Evolutionary conservation across 176 grass and related monocot genomes (phyloP).

Genomic region (Rhynchospora pubera): DNA sequence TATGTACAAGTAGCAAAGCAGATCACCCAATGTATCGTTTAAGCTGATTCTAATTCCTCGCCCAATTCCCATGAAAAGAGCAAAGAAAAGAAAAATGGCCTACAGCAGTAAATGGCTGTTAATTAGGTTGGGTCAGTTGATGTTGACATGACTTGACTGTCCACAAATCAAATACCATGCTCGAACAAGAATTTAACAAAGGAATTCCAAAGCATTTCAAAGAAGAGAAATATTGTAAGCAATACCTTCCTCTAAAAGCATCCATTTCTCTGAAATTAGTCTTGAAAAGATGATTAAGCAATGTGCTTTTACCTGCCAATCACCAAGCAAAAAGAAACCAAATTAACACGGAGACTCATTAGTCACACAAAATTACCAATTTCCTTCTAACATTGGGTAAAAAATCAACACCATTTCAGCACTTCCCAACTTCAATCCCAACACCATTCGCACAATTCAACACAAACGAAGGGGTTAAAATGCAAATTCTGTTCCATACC

Average conservation of each 20-base stretch:
- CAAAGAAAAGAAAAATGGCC: conserved; percentile 9
- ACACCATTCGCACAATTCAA: not conserved
- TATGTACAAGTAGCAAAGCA: conserved; percentile 4
- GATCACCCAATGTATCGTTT: not conserved
- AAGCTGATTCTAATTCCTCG: too few species aligned
- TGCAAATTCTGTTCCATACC: conserved; percentile 28
- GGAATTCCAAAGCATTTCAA: not conserved
- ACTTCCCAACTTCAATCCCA: not conserved
- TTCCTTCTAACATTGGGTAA: not conserved
- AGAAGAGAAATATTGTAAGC: not conserved
- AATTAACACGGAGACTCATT: not conserved
- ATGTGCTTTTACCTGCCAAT: conserved; percentile 72
- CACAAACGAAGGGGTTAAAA: not conserved
- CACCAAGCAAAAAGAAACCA: not conserved
- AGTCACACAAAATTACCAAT: not conserved
- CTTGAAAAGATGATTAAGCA: conserved; percentile 78
- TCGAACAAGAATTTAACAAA: not conserved
- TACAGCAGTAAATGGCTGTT: not conserved
- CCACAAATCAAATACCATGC: not conserved
- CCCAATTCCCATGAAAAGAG: not conserved
- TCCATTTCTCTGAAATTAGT: conserved; percentile 81
- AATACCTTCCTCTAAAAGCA: conserved; percentile 74
- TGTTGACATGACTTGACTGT: not conserved
- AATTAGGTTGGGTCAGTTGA: not conserved
- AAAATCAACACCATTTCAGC: not conserved